These are phyloP conservation scores for Brassica nigra DNA, from an alignment of 345 rosid species.

Conservation along the genomic window DNA sequence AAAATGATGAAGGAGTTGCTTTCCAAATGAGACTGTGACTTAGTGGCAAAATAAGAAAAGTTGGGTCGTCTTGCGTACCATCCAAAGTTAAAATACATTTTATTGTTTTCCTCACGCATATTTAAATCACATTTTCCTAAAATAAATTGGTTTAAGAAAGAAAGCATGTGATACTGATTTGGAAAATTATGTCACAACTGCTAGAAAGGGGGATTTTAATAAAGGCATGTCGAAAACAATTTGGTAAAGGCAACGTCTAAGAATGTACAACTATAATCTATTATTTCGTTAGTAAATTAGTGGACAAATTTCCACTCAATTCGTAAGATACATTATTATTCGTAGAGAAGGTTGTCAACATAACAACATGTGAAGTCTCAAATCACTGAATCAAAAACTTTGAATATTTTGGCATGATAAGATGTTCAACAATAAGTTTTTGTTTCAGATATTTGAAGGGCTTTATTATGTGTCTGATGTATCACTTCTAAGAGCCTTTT, in stretches of 20 bases:
- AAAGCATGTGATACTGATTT: constrained; percentile 21
- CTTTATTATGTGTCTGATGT: neutral
- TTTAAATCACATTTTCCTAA: neutral
- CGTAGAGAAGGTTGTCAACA: neutral
- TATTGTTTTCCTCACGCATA: constrained; percentile 8
- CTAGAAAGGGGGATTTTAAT: neutral
- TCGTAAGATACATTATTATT: neutral
- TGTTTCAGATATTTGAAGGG: neutral
- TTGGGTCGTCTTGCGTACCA: neutral
- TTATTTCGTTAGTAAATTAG: neutral
- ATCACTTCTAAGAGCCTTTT: neutral
- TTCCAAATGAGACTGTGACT: neutral
- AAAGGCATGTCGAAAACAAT: neutral
- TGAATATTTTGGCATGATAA: neutral
- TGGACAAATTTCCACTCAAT: constrained; percentile 3
- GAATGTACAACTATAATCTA: neutral
- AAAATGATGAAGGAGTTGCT: neutral
- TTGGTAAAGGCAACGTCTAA: constrained; percentile 5
- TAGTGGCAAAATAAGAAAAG: neutral
- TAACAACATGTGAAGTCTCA: neutral
- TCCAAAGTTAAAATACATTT: neutral
- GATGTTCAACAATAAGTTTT: neutral
- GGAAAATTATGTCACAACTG: constrained; percentile 22
- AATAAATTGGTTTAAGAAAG: neutral
- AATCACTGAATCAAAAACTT: neutral